Base-by-base conservation (phyloP, 2,329 filamentous ascomycete genomes). In the Alternaria metachromatica region DNA sequence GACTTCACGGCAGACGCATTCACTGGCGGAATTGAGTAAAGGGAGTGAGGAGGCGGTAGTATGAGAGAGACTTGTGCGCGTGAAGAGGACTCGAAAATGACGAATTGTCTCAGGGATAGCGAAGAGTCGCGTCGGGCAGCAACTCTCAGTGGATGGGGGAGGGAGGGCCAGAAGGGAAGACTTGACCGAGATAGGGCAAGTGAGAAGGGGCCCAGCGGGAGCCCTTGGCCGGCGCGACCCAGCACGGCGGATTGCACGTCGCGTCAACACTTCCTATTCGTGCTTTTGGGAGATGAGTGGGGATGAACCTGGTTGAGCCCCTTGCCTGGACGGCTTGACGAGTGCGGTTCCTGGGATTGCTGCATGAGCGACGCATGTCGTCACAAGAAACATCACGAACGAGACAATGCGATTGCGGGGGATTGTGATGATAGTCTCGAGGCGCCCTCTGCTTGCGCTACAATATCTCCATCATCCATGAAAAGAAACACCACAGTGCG, bases 181-280 rank as follows among this genome's bases (percentile, higher is more conserved):
- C 65, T 61, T 68, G 63, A 44, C 65, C 59, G 58, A 61, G 46
- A 65, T 4, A n/a, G 28, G 64, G 13, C 58, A 66, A 69, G 69
- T 55, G 59, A 46, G 53, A 65, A 63, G 64, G 55, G 66, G 64
- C 57, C 61, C 53, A 26, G 28, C 66, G 66, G 66, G 59, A 63
- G 49, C 15, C 51, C 54, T 23, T 60, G 43, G 51, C 55, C 60
- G 63, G 64, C 61, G 45, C 58, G 55, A 55, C 53, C 67, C 71
- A 68, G 63, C 51, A 10, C 53, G 53, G 58, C 65, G 71, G 68
- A 58, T 46, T 58, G 58, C 51, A 51, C 18, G 20, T 45, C 37
- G 25, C 58, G 48, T 48, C 61, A 33, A 46, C 23, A 18, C 44
- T n/a, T 51, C 48, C 54, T 15, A 72, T 67, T 73, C 61, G 71